These are phyloP conservation scores for Cystofilobasidium ferigula DNA, from an alignment of 768 basidiomycete genomes.

Conservation along the genomic window DNA sequence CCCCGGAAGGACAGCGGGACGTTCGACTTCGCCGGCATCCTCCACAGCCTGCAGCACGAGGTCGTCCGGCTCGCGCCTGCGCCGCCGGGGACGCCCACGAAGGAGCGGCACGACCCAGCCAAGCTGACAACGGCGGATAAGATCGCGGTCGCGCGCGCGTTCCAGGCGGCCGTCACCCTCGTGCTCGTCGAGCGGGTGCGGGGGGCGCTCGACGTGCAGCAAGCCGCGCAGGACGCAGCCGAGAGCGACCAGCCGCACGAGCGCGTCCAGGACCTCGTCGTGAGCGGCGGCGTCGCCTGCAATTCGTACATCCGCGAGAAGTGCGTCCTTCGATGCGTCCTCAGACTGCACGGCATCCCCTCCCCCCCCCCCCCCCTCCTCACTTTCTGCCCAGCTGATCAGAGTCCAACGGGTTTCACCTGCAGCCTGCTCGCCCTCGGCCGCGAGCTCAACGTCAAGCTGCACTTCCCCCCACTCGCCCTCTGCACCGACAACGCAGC, in stretches of 20 bases:
- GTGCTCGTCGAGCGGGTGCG: conserved; percentile 67
- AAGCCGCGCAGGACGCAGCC: conserved; percentile 31
- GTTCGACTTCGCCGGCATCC: conserved; percentile 2
- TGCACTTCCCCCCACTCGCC: conserved; percentile 14
- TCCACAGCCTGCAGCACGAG: neutral
- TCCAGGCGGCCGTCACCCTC: conserved; percentile 58
- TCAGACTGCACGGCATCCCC: neutral
- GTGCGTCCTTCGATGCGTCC: conserved; percentile 42
- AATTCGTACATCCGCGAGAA: conserved; percentile 58
- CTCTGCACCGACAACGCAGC: conserved; percentile 16
- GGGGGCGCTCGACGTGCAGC: conserved; percentile 45
- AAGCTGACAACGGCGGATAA: neutral
- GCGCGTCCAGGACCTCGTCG: conserved; percentile 58
- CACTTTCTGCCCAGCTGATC: conserved; percentile 11
- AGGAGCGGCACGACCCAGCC: neutral
- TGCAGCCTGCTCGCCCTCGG: conserved; percentile 2
- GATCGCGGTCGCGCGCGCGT: conserved; percentile 50
- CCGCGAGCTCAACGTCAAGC: neutral
- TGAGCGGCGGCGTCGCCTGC: conserved; percentile 88
- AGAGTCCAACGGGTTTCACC: too few relatives aligned
- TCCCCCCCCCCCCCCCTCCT: neutral
- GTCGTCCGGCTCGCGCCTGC: neutral
- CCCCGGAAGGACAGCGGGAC: neutral
- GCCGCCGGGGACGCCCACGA: too few relatives aligned
- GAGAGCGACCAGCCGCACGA: too few relatives aligned